Base-by-base conservation (phyloP, 768 basidiomycete genomes). In the Hypsizygus marmoreus region DNA sequence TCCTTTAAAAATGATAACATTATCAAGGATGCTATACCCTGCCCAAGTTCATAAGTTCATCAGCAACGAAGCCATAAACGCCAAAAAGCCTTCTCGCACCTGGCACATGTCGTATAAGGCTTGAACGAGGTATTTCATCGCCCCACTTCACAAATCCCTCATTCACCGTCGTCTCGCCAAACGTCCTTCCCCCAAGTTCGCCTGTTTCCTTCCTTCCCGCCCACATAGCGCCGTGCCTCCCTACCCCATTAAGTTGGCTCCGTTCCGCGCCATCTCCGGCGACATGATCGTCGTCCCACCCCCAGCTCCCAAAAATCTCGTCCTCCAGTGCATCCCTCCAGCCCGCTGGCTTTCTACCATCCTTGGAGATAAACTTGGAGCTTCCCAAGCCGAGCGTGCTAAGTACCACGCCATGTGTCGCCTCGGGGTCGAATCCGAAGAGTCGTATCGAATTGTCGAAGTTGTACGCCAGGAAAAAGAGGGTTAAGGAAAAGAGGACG, bases 1-100 rank as follows among this genome's bases (percentile, higher is more conserved):
- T 8, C 83, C 82, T 53, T 87, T 82, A 55, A 77, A 71, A n/a
- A 88, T 65, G 57, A 86, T 80, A n/a, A 91, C 74, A 49, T 90
- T 86, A 56, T 94, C 89, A 45, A 95, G 70, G 33, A 93, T 79
- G 1, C 88, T 91, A 67, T 84, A 90, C 3, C 93, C 93, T 94
- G 34, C 11, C 40, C 10, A 37, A 39, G 40, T 42, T 25, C 8
- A 12, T 20, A 43, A 1, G 12, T 32, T 40, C 26, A 49, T 35
- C 22, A 38, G 40, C 23, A 20, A 10, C 16, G 16, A 24, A 31
- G 24, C 36, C 36, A 36, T 10, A 6, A 4, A 24, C 49, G 53
- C 30, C 38, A 44, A 17, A 36, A 5, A 14, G 53, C 71, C 26
- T 44, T 53, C 16, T 45, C 67, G 39, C 36, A 88, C 88, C 88